Percentiles rank a stretch among this genome's conserved stretches.
These are phyloP conservation scores for Suhomyces prunicola DNA, from an alignment of 805 yeast species.

Conservation along the genomic window DNA sequence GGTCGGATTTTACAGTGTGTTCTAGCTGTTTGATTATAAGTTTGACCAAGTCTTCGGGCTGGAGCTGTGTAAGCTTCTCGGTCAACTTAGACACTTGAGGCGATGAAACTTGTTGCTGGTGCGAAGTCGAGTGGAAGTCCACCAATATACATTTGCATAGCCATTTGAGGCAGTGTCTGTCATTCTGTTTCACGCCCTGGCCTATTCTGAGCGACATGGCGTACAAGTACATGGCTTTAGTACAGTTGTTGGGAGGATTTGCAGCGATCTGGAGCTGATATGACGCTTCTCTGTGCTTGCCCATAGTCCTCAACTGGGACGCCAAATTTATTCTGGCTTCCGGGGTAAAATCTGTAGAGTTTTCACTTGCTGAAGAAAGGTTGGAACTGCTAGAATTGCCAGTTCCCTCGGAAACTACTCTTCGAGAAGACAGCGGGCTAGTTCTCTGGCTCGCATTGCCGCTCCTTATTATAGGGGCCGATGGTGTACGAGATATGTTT, in stretches of 20 bases:
- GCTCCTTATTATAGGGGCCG: conserved; percentile 6
- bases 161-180: conserved; percentile 56
- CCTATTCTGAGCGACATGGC: conserved; percentile 67
- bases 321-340: conserved; percentile 44
- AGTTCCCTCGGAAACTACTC: conserved; percentile 10
- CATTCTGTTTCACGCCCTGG: conserved; percentile 61
- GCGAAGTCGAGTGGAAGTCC: conserved; percentile 1
- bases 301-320: conserved; percentile 49
- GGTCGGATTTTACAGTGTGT: conserved; percentile 25
- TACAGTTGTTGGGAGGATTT: conserved; percentile 51
- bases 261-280: conserved; percentile 67
- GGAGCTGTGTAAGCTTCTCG: conserved; percentile 23
- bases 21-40: conserved; percentile 24
- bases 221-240: conserved; percentile 62
- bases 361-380: not conserved
- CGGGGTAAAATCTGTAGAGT: conserved; percentile 9
- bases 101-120: conserved; percentile 3
- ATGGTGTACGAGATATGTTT: conserved; percentile 4
- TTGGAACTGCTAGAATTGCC: not conserved
- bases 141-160: conserved; percentile 45
- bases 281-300: conserved; percentile 65
- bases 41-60: conserved; percentile 27
- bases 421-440: conserved; percentile 4
- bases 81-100: conserved; percentile 15
- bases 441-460: not conserved